Conservation (phyloP, 306 rosid species). For the Purshia tridentata region DNA sequence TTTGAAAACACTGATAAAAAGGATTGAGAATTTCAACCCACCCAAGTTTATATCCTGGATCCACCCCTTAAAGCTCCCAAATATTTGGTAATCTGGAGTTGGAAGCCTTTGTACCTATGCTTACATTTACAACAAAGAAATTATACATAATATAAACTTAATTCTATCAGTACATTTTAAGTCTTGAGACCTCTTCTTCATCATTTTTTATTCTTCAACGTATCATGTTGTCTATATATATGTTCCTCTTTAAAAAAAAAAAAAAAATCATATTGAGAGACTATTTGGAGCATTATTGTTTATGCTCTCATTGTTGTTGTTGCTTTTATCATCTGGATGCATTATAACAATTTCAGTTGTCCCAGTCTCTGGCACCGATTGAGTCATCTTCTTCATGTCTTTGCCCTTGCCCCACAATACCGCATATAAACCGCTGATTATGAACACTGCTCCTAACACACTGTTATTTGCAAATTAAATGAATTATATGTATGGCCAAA, state of each 20-base stretch:
- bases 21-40: no score
- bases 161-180: no score
- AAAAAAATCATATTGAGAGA: neutral
- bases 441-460: constrained; percentile 38
- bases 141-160: no score
- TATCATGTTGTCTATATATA: no score
- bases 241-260: neutral
- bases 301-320: neutral
- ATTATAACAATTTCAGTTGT: constrained; percentile 1
- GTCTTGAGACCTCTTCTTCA: no score
- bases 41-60: no score
- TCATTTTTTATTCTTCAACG: no score
- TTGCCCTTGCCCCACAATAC: constrained; percentile 55
- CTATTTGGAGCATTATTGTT: neutral
- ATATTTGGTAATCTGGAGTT: no score
- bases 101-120: no score
- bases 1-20: no score
- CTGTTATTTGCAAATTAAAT: constrained; percentile 5
- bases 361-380: constrained; percentile 3
- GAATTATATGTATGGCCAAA: neutral
- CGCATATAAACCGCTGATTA: constrained; percentile 41
- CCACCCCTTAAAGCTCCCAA: no score
- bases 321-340: neutral
- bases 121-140: no score
- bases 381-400: constrained; percentile 37